Percentiles rank a stretch among this genome's conserved stretches.
phyloP scores from a whole-genome alignment of 164 flowering plant genomes.

The Sedum album region DNA sequence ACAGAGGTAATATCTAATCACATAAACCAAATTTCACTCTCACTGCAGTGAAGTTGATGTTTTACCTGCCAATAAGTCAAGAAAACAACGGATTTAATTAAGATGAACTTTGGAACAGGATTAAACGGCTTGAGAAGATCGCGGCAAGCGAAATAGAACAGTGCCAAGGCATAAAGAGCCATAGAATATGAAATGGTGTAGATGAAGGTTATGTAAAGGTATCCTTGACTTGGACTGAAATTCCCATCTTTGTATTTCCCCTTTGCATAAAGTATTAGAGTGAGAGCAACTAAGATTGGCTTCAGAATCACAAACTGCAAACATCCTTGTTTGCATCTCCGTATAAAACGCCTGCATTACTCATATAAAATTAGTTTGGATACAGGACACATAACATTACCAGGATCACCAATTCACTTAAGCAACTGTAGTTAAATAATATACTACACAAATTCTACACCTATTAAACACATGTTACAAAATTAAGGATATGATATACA shows the following conservation, averaged over 20 bases:
- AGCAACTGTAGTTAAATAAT: neutral
- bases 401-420: neutral
- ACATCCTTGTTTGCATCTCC: slow-evolving; percentile 97
- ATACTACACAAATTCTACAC: neutral
- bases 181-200: slow-evolving; percentile 81
- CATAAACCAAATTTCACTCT: neutral
- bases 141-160: slow-evolving; percentile 91
- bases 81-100: slow-evolving; percentile 93
- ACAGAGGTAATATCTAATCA: neutral
- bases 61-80: slow-evolving; percentile 98
- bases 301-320: slow-evolving; percentile 95
- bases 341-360: slow-evolving; percentile 75
- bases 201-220: slow-evolving; percentile 84
- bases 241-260: slow-evolving; percentile 94
- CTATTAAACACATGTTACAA: neutral
- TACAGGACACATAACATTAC: neutral
- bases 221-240: slow-evolving; percentile 74
- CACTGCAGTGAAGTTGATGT: neutral
- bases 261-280: slow-evolving; percentile 78
- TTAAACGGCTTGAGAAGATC: slow-evolving; percentile 94
- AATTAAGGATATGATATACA: neutral
- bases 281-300: slow-evolving; percentile 74
- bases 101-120: slow-evolving; percentile 92
- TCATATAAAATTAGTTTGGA: slow-evolving; percentile 4
- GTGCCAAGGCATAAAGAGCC: slow-evolving; percentile 86